phyloP scores from a whole-genome alignment of 805 yeast species.

The Diddensiella transvaalensis region DNA sequence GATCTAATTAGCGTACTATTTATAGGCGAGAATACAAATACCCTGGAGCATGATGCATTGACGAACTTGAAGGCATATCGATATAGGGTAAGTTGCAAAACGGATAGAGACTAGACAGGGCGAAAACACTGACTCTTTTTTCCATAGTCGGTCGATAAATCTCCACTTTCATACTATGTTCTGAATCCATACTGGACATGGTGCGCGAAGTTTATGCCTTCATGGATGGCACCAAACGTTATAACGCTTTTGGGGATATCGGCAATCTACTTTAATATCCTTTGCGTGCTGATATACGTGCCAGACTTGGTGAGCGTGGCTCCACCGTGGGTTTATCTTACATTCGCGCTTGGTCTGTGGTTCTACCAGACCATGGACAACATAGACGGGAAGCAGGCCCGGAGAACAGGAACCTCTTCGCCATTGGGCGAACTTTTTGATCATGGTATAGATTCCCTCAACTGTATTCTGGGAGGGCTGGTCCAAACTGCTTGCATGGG shows the following conservation, averaged over 20 bases:
- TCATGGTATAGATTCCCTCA: slow-evolving; percentile 74
- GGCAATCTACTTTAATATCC: slow-evolving; percentile 61
- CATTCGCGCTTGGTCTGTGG: slow-evolving; percentile 78
- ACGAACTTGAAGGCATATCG: slow-evolving; percentile 27
- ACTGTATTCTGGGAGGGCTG: slow-evolving; percentile 75
- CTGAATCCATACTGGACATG: slow-evolving; percentile 83
- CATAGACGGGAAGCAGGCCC: slow-evolving; percentile 94
- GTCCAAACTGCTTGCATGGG: slow-evolving; percentile 75
- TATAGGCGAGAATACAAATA: slow-evolving; percentile 14
- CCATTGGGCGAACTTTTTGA: slow-evolving; percentile 95
- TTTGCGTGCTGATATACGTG: slow-evolving; percentile 63
- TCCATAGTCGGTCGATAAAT: slow-evolving; percentile 61
- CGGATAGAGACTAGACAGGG: too few species aligned
- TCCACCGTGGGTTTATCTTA: slow-evolving; percentile 75
- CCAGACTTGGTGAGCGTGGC: slow-evolving; percentile 58
- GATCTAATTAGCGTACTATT: neutral
- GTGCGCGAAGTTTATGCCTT: slow-evolving; percentile 77
- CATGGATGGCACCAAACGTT: slow-evolving; percentile 91
- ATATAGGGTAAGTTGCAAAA: slow-evolving; percentile 23
- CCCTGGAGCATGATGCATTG: slow-evolving; percentile 23
- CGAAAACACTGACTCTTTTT: too few species aligned
- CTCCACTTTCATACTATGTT: slow-evolving; percentile 69
- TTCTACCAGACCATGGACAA: slow-evolving; percentile 96
- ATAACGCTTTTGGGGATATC: slow-evolving; percentile 78
- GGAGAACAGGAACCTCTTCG: slow-evolving; percentile 89